phyloP scores from a whole-genome alignment of 768 basidiomycete genomes.

The Lactarius trivialis region DNA sequence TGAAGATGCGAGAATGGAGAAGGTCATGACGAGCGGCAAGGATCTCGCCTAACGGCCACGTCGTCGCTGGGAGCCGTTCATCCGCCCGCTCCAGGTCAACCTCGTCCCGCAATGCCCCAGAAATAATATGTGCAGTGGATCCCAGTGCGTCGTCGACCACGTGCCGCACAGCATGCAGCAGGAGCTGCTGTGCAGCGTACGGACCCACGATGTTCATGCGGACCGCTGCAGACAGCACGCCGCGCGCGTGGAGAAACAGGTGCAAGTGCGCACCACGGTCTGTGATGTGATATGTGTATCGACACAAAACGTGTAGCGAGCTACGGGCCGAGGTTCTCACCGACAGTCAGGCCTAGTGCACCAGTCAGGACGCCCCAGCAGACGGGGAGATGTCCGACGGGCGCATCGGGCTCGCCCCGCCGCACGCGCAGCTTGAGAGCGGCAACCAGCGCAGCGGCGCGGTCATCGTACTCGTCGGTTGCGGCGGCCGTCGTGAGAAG shows the following conservation, averaged over 20 bases:
- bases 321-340: conserved; percentile 34
- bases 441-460: conserved; percentile 44
- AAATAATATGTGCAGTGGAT: neutral
- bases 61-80: conserved; percentile 57
- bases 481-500: conserved; percentile 26
- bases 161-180: conserved; percentile 65
- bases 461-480: conserved; percentile 24
- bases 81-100: conserved; percentile 31
- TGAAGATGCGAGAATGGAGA: conserved; percentile 96
- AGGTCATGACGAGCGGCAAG: conserved; percentile 85
- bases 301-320: too few relatives aligned
- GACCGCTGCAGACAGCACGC: conserved; percentile 86
- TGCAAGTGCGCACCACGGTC: conserved; percentile 82
- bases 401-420: conserved; percentile 43
- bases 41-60: conserved; percentile 96
- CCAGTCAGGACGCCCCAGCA: conserved; percentile 88
- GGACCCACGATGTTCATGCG: conserved; percentile 90
- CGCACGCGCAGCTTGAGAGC: conserved; percentile 63
- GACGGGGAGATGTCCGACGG: conserved; percentile 77
- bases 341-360: conserved; percentile 63
- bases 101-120: conserved; percentile 22
- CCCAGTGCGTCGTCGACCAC: conserved; percentile 54
- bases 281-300: conserved; percentile 28
- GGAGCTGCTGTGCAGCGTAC: conserved; percentile 82
- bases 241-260: conserved; percentile 87